These are phyloP conservation scores for Lipomyces kockii DNA, from an alignment of 805 yeast species.

Conservation along the genomic window DNA sequence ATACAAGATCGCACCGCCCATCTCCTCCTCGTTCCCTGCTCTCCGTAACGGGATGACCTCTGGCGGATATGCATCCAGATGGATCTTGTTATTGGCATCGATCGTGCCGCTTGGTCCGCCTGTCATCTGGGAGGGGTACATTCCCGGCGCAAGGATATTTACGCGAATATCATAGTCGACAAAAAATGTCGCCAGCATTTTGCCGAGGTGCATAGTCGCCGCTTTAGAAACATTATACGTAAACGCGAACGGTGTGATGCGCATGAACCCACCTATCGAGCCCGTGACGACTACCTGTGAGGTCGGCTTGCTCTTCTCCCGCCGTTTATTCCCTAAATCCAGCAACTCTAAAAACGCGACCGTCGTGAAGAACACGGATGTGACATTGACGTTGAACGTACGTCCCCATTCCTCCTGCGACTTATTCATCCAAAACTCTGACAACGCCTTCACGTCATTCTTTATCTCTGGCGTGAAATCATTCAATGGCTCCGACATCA, in stretches of 20 bases:
- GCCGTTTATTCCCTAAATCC: slow-evolving; percentile 33
- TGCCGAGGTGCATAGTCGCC: slow-evolving; percentile 35
- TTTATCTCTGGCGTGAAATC: slow-evolving; percentile 22
- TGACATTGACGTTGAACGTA: slow-evolving; percentile 35
- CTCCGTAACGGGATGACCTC: slow-evolving; percentile 62
- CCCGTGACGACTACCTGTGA: slow-evolving; percentile 36
- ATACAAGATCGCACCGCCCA: slow-evolving; percentile 71
- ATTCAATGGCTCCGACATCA: slow-evolving; percentile 20
- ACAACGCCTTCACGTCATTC: slow-evolving; percentile 23
- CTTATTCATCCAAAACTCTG: slow-evolving; percentile 26
- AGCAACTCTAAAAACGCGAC: slow-evolving; percentile 36
- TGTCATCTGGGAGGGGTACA: slow-evolving; percentile 60
- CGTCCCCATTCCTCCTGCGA: slow-evolving; percentile 33
- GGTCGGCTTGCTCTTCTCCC: slow-evolving; percentile 21
- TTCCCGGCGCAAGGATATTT: slow-evolving; percentile 66
- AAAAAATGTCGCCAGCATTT: slow-evolving; percentile 35
- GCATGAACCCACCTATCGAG: slow-evolving; percentile 35
- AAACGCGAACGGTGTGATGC: slow-evolving; percentile 29
- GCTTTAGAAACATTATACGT: slow-evolving; percentile 37
- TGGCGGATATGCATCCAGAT: slow-evolving; percentile 46
- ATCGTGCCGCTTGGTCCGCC: slow-evolving; percentile 53
- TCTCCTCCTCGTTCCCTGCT: slow-evolving; percentile 65
- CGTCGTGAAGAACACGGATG: slow-evolving; percentile 36
- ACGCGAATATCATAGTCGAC: slow-evolving; percentile 55
- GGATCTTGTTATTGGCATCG: slow-evolving; percentile 45